These are phyloP conservation scores for Shiraia sp. DNA, from an alignment of 2,329 filamentous ascomycete genomes.

Conservation along the genomic window DNA sequence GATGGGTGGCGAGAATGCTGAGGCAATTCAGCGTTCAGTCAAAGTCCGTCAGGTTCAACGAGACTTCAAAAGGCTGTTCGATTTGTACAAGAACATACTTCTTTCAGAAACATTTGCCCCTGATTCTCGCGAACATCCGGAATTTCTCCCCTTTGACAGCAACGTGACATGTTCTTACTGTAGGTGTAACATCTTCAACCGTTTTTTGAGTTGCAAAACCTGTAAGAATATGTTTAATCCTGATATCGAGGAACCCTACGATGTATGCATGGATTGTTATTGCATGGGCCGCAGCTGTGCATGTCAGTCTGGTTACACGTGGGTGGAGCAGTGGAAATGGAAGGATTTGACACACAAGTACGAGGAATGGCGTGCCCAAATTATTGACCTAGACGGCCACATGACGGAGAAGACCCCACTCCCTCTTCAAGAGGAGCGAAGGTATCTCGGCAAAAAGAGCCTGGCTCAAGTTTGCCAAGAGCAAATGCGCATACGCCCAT, in stretches of 20 bases:
- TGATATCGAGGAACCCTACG: slow-evolving; percentile 83
- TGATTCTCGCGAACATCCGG: slow-evolving; percentile 68
- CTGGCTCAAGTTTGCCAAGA: slow-evolving; percentile 94
- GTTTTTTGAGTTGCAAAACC: slow-evolving; percentile 87
- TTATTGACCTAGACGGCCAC: slow-evolving; percentile 71
- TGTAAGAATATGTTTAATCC: slow-evolving; percentile 71
- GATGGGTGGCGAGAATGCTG: slow-evolving; percentile 42
- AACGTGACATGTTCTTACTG: slow-evolving; percentile 97
- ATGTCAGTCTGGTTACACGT: slow-evolving; percentile 82
- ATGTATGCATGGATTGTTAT: slow-evolving; percentile 98
- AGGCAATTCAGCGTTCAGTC: slow-evolving; percentile 43
- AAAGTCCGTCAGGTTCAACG: slow-evolving; percentile 72
- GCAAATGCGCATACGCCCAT: slow-evolving; percentile 77
- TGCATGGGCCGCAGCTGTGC: slow-evolving; percentile 93
- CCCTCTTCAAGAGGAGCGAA: slow-evolving; percentile 70
- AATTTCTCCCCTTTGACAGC: slow-evolving; percentile 81
- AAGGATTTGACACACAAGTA: slow-evolving; percentile 75
- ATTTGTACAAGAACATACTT: slow-evolving; percentile 76
- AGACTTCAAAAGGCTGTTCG: slow-evolving; percentile 82
- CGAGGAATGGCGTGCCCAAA: slow-evolving; percentile 78
- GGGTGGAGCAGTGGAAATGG: slow-evolving; percentile 95
- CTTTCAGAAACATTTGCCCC: slow-evolving; percentile 83
- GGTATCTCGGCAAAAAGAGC: slow-evolving; percentile 71
- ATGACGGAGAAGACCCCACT: slow-evolving; percentile 69
- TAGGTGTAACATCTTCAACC: slow-evolving; percentile 93